These are phyloP conservation scores for Syncephalis fuscata DNA, from an alignment of 371 early-diverging fungal genomes.

Conservation along the genomic window DNA sequence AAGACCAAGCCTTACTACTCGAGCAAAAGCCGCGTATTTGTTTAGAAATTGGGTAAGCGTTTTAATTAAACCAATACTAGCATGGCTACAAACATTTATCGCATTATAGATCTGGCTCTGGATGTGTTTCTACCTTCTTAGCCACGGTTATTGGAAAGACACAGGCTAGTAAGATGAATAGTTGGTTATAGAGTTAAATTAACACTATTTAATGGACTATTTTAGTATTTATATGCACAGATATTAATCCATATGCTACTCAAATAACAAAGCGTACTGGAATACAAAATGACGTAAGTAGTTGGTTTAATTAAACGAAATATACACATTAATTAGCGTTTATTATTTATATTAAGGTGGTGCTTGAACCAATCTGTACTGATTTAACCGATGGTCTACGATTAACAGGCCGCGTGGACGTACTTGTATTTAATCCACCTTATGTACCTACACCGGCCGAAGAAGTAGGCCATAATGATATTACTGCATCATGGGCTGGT, in stretches of 20 bases:
- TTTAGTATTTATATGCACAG: constrained; percentile 48
- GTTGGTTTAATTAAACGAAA: constrained; percentile 2
- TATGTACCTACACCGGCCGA: constrained; percentile 61
- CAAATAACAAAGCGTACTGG: constrained; percentile 45
- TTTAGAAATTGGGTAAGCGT: constrained; percentile 66
- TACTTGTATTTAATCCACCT: constrained; percentile 87
- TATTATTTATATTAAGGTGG: too few relatives aligned
- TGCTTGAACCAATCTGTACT: constrained; percentile 38
- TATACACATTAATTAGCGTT: neutral
- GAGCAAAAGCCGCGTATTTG: constrained; percentile 39
- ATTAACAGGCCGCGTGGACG: constrained; percentile 37
- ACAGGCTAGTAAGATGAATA: constrained; percentile 16
- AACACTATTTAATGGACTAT: neutral
- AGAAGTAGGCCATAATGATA: constrained; percentile 30
- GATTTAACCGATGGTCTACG: constrained; percentile 36
- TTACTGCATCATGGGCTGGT: constrained; percentile 89
- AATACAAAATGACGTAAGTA: constrained; percentile 21
- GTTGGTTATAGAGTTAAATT: neutral
- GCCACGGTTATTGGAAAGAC: constrained; percentile 30
- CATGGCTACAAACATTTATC: neutral
- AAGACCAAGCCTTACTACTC: constrained; percentile 35
- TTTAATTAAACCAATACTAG: neutral
- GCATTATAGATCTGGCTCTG: constrained; percentile 68
- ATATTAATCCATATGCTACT: constrained; percentile 66
- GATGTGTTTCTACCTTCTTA: constrained; percentile 66